These are phyloP conservation scores for Allium sativum DNA, from an alignment of 106 monocot species.

Conservation along the genomic window DNA sequence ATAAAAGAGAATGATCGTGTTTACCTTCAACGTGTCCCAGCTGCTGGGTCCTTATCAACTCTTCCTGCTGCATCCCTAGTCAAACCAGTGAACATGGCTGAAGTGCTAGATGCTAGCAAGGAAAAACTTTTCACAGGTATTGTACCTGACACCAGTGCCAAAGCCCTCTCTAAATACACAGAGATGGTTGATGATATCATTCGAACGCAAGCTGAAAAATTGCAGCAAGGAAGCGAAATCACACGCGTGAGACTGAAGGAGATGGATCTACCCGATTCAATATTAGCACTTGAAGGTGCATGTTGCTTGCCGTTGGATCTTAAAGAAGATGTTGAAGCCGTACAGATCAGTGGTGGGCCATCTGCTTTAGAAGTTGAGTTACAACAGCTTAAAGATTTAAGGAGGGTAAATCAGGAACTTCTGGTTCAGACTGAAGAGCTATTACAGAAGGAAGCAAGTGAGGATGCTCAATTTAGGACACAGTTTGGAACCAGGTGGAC, in stretches of 20 bases:
- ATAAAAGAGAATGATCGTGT: constrained; percentile 74
- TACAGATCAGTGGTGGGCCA: constrained; percentile 63
- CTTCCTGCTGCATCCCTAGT: constrained; percentile 71
- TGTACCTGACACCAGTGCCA: constrained; percentile 52
- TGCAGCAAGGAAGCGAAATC: constrained; percentile 66
- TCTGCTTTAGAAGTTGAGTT: constrained; percentile 47
- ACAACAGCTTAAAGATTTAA: constrained; percentile 64
- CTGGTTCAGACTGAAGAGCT: constrained; percentile 65
- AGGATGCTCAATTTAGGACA: constrained; percentile 69
- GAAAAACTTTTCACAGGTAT: constrained; percentile 48
- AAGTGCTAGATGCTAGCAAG: constrained; percentile 57
- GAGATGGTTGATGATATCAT: constrained; percentile 73
- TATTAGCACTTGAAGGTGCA: constrained; percentile 49
- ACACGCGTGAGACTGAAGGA: constrained; percentile 61
- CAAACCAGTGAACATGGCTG: constrained; percentile 37
- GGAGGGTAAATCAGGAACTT: constrained; percentile 60
- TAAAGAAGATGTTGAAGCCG: constrained; percentile 57
- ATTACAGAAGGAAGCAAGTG: constrained; percentile 78
- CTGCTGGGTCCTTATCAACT: constrained; percentile 29
- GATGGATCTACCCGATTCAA: constrained; percentile 71
- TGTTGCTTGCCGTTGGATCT: constrained; percentile 53
- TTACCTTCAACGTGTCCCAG: constrained; percentile 63
- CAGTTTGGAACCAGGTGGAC: constrained; percentile 78
- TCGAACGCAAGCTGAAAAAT: constrained; percentile 50
- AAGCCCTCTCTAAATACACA: constrained; percentile 57